These are phyloP conservation scores for Gymnopilus dilepis DNA, from an alignment of 768 basidiomycete genomes.

Conservation along the genomic window DNA sequence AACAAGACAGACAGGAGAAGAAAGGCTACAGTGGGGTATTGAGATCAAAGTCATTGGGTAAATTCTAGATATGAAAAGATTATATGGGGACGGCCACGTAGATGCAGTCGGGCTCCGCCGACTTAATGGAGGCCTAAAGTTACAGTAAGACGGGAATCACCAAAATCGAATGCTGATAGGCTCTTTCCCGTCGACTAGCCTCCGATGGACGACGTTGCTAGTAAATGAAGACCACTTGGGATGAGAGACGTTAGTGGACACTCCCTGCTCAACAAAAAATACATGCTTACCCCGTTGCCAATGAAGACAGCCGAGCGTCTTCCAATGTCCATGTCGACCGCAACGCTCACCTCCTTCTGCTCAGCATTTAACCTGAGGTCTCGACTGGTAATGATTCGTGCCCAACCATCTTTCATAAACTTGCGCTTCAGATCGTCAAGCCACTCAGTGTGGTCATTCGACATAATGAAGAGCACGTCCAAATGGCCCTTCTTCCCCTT, in stretches of 20 bases:
- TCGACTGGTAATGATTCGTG: slow-evolving; percentile 48
- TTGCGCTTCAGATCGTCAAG: slow-evolving; percentile 46
- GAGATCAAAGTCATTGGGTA: background rate
- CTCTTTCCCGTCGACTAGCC: slow-evolving; percentile 48
- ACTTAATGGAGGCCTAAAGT: background rate
- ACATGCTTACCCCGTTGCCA: slow-evolving; percentile 57
- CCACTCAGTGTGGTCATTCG: slow-evolving; percentile 56
- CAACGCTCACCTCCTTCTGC: slow-evolving; percentile 51
- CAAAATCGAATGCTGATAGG: slow-evolving; percentile 51
- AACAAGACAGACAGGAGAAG: background rate
- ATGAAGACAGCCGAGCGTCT: slow-evolving; percentile 54
- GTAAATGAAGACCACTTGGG: slow-evolving; percentile 56
- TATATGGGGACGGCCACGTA: background rate
- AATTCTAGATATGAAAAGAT: background rate
- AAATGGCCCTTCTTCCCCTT: slow-evolving; percentile 26
- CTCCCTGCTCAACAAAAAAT: background rate
- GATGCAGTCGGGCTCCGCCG: background rate
- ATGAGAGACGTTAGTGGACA: background rate
- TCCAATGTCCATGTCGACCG: slow-evolving; percentile 64
- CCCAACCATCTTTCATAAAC: slow-evolving; percentile 44
- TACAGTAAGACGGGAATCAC: slow-evolving; percentile 15
- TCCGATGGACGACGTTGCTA: slow-evolving; percentile 52
- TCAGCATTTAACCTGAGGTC: slow-evolving; percentile 51
- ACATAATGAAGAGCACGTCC: slow-evolving; percentile 54
- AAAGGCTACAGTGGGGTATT: slow-evolving; percentile 1